Base-by-base conservation (phyloP, 2,329 filamentous ascomycete genomes). In the Dactylellina cionopaga region DNA sequence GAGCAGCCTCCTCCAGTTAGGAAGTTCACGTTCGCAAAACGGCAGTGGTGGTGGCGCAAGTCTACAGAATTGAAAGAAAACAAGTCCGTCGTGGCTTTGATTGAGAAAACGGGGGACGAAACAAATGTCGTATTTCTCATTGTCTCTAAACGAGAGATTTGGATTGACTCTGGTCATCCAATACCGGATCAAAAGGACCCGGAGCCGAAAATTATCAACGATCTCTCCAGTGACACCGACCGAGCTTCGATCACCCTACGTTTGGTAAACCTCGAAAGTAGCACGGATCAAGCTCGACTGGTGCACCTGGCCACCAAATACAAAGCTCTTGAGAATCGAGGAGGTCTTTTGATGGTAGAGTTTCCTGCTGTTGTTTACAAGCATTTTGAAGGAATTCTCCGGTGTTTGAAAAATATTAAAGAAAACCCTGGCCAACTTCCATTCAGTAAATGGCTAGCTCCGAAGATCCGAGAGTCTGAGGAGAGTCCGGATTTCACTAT, bases 361-460 rank as follows among this genome's bases (percentile, higher is more conserved):
- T 77, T 79, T 49, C 78, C 78, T 1, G 76, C 76, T 3, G 68
- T 80, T 3, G 52, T 80, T 10, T 77, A 76, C 43, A 75, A 76
- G 1, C 77, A 78, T 5, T 80, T 78, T 39, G 44, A 77, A 24
- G 77, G 77, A 13, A 76, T 79, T 24, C 49, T 79, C 17, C 75
- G 76, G 58, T 77, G 76, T 51, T 75, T 79, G 24, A 77, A 79
- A 73, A 71, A 71, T 11, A 76, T 79, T 43, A 76, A 78, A 3
- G 35, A 49, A 6, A 51, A 46, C 22, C 66, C 66, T 15, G 49
- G 33, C 6, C 60, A 55, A n/a, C 37, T 79, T 7, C 77, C 77
- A 6, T 78, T 79, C 35, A 52, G 62, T 4, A 73, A 77, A 54
- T 77, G 77, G 76, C 75, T 78, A 43, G 59, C 76, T 2, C 60